Conservation (phyloP, 83 land plant genomes). For the Diphasiastrum complanatum region DNA sequence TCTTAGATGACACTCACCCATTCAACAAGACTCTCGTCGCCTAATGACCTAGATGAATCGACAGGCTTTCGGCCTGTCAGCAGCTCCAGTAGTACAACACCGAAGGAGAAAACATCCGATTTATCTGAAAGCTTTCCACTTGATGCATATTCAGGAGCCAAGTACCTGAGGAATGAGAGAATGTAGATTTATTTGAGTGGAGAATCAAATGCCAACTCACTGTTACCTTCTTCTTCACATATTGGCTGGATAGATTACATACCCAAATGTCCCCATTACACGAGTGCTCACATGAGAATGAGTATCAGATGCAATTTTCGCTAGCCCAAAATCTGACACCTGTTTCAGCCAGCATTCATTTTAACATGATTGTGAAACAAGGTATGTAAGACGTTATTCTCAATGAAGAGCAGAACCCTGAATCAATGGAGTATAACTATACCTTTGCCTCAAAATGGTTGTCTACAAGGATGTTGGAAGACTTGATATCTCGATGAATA, state of each 20-base stretch:
- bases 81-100: constrained; percentile 25
- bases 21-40: constrained; percentile 28
- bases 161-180: background rate
- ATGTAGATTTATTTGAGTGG: background rate
- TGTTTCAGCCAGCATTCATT: background rate
- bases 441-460: constrained; percentile 33
- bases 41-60: constrained; percentile 14
- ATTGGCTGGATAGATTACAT: constrained; percentile 1
- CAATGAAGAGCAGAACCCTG: background rate
- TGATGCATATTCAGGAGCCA: constrained; percentile 29
- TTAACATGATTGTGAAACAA: too few relatives aligned
- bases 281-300: constrained; percentile 25
- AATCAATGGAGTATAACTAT: background rate
- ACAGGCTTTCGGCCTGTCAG: constrained; percentile 27
- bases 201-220: background rate
- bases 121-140: constrained; percentile 29
- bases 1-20: too few relatives aligned
- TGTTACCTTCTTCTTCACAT: too few relatives aligned
- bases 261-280: constrained; percentile 31
- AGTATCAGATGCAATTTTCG: constrained; percentile 25
- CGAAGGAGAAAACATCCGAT: constrained; percentile 27
- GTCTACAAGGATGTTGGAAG: constrained; percentile 31
- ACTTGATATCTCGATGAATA: constrained; percentile 30
- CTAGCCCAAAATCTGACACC: constrained; percentile 29
- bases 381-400: background rate